phyloP scores from a whole-genome alignment of 805 yeast genomes.

The Candida adriatica region DNA sequence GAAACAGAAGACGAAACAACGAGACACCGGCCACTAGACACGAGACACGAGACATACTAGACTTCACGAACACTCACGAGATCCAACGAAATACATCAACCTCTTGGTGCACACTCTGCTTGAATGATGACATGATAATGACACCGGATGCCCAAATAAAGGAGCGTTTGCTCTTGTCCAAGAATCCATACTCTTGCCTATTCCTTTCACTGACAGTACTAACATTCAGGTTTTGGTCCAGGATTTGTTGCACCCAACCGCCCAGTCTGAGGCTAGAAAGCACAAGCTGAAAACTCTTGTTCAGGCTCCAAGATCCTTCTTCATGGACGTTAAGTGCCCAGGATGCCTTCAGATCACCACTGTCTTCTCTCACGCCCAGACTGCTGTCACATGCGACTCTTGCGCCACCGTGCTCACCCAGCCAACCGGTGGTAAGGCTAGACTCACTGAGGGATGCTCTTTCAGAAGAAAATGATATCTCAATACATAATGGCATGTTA shows the following conservation, averaged over 20 bases:
- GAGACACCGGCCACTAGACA: too few species aligned
- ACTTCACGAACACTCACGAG: too few species aligned
- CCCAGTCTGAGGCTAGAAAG: conserved; percentile 93
- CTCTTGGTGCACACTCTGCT: too few species aligned
- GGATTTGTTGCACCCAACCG: conserved; percentile 97
- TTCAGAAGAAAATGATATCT: conserved; percentile 98
- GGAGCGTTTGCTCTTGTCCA: too few species aligned
- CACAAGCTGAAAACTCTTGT: conserved; percentile 98
- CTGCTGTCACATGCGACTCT: conserved; percentile 98
- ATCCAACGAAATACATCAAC: too few species aligned
- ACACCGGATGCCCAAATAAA: too few species aligned
- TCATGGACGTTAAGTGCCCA: conserved; percentile 99
- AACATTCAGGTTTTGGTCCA: conserved; percentile 85
- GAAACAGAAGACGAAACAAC: too few species aligned
- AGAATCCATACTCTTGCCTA: too few species aligned
- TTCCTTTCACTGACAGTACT: too few species aligned
- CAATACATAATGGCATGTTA: too few species aligned
- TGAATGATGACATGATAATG: too few species aligned
- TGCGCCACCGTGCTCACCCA: conserved; percentile 98
- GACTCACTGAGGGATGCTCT: conserved; percentile 98
- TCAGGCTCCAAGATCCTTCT: conserved; percentile 96
- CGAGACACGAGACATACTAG: too few species aligned
- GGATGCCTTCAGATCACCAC: conserved; percentile 99
- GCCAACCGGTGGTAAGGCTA: conserved; percentile 99
- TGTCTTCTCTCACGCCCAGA: conserved; percentile 99